A percentile compares a stretch with the other conserved stretches of the same genome.
Conservation (phyloP, 768 basidiomycete species). For the Astraeus odoratus region DNA sequence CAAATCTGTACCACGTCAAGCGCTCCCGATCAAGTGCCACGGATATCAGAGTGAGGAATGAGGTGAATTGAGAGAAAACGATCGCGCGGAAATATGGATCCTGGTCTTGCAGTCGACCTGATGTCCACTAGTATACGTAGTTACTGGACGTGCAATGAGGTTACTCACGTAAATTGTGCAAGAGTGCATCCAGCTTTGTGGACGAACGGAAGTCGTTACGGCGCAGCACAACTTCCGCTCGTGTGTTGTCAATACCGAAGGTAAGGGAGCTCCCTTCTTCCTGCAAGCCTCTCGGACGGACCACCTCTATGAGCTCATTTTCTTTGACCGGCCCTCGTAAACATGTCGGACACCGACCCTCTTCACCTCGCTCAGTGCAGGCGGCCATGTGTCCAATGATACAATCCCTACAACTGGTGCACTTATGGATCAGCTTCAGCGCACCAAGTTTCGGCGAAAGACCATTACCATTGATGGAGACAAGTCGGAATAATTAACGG, state of each 20-base stretch:
- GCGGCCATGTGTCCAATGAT: conserved; percentile 66
- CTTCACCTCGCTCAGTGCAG: conserved; percentile 63
- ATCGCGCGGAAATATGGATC: conserved; percentile 77
- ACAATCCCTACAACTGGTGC: conserved; percentile 80
- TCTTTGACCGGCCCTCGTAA: conserved; percentile 60
- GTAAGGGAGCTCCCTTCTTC: neutral
- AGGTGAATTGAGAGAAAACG: conserved; percentile 88
- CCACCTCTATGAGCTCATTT: conserved; percentile 56
- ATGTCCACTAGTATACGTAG: conserved; percentile 2
- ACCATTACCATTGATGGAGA: conserved; percentile 62
- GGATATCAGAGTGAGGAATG: conserved; percentile 80
- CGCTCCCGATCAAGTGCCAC: conserved; percentile 59
- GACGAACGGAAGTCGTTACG: conserved; percentile 84
- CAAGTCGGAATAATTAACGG: conserved; percentile 69
- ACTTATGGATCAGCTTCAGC: neutral
- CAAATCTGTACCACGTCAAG: conserved; percentile 72
- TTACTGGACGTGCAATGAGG: neutral
- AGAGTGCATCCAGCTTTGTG: conserved; percentile 84
- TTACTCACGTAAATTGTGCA: conserved; percentile 58
- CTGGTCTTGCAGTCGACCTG: conserved; percentile 59
- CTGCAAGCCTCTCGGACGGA: conserved; percentile 27
- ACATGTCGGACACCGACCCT: conserved; percentile 77
- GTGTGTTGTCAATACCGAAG: conserved; percentile 15
- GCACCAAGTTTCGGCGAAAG: neutral
- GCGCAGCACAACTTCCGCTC: conserved; percentile 45